Evolutionary conservation across 345 rosid species (phyloP).

Genomic region (Gossypium stocksii): DNA sequence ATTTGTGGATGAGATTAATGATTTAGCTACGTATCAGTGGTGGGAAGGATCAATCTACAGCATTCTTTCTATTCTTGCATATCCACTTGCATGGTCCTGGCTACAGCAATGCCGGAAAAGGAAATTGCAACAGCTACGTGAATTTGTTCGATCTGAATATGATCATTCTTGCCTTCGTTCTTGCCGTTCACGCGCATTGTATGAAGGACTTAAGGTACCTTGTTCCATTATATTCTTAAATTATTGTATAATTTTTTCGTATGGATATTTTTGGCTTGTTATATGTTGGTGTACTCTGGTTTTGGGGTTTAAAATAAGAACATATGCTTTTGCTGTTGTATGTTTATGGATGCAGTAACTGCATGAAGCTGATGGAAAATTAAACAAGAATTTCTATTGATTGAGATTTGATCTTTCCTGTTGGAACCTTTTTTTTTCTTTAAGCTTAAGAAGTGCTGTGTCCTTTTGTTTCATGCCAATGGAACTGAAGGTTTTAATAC

Average conservation of each 20-base stretch:
- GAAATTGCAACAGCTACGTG: conserved; percentile 88
- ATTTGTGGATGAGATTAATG: conserved; percentile 88
- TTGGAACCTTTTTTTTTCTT: not conserved
- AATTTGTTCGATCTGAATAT: conserved; percentile 91
- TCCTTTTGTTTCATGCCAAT: not conserved
- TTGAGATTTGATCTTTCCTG: not conserved
- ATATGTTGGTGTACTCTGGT: not conserved
- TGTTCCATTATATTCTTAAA: conserved; percentile 10
- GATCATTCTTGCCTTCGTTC: conserved; percentile 95
- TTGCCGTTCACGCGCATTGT: conserved; percentile 93
- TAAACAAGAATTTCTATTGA: not conserved
- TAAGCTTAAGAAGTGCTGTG: not conserved
- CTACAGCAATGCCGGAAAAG: conserved; percentile 63
- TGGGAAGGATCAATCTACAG: conserved; percentile 88
- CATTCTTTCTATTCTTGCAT: conserved; percentile 70
- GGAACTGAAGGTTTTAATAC: not conserved
- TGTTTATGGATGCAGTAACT: not conserved
- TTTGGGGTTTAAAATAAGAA: not conserved
- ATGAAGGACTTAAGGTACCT: conserved; percentile 87
- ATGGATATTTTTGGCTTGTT: not conserved
- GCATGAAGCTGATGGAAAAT: not conserved
- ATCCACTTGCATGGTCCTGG: conserved; percentile 95
- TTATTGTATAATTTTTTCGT: not conserved
- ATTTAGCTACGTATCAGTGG: conserved; percentile 88
- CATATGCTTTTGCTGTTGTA: not conserved